Evolutionary conservation across 2,329 filamentous ascomycete species (phyloP).

Genomic region (Lecanicillium sp.): DNA sequence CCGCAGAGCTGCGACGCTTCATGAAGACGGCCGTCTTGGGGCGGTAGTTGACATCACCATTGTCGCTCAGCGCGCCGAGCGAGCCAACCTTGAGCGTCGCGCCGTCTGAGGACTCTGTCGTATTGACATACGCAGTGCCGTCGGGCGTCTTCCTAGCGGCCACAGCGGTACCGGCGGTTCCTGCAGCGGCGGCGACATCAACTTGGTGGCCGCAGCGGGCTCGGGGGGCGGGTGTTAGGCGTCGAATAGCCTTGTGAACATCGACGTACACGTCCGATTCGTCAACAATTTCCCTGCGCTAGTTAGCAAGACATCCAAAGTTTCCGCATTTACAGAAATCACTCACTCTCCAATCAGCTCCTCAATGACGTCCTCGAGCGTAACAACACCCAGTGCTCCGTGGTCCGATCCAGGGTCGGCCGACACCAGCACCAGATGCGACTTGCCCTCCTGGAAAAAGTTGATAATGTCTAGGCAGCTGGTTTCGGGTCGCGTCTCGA

Average conservation of each 20-base stretch:
- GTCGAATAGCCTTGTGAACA: slow-evolving; percentile 94
- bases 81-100: slow-evolving; percentile 24
- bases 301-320: slow-evolving; percentile 13
- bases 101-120: slow-evolving; percentile 34
- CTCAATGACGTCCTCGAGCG: slow-evolving; percentile 95
- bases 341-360: slow-evolving; percentile 94
- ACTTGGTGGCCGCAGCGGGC: slow-evolving; percentile 45
- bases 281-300: slow-evolving; percentile 83
- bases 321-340: slow-evolving; percentile 6
- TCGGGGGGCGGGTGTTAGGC: slow-evolving; percentile 77
- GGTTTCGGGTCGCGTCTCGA: slow-evolving; percentile 89
- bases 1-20: slow-evolving; percentile 49
- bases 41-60: slow-evolving; percentile 31
- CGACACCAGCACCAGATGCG: slow-evolving; percentile 95
- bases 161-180: slow-evolving; percentile 20
- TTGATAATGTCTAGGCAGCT: slow-evolving; percentile 98
- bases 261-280: slow-evolving; percentile 98
- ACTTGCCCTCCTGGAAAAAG: slow-evolving; percentile 99
- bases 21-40: slow-evolving; percentile 50
- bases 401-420: slow-evolving; percentile 83
- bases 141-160: slow-evolving; percentile 23
- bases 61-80: slow-evolving; percentile 28
- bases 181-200: slow-evolving; percentile 22
- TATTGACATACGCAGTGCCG: slow-evolving; percentile 23
- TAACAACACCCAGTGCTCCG: slow-evolving; percentile 88